Conservation (phyloP, 768 basidiomycete species). For the Psilocybe cubensis region DNA sequence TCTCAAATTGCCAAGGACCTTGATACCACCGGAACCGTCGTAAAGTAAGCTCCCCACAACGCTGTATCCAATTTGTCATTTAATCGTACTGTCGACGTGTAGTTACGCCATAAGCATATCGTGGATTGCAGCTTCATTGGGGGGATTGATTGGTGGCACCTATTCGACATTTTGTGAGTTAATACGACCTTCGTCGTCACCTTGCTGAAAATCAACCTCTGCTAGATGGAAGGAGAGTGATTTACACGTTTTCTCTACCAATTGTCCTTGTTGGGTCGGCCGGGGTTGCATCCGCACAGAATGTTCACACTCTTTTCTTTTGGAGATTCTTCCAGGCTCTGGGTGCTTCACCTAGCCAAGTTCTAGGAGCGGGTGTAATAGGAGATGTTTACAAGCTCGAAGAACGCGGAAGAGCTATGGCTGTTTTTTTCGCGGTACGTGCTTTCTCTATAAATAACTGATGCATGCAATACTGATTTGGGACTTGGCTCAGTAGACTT, state of each 20-base stretch:
- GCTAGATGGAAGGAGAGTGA: constrained; percentile 64
- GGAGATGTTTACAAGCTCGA: constrained; percentile 71
- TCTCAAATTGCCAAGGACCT: constrained; percentile 74
- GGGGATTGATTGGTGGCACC: constrained; percentile 34
- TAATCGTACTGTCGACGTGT: neutral
- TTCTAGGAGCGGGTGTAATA: constrained; percentile 62
- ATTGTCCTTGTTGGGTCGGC: constrained; percentile 61
- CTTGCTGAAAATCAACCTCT: neutral
- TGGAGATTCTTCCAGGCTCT: constrained; percentile 71
- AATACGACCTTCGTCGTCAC: neutral
- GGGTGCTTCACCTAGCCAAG: constrained; percentile 59
- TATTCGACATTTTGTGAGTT: constrained; percentile 43
- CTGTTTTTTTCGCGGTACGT: constrained; percentile 56
- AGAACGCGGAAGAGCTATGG: constrained; percentile 62
- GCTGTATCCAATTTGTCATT: neutral
- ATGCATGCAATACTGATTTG: neutral
- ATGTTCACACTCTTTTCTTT: constrained; percentile 51
- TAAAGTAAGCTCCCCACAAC: constrained; percentile 46
- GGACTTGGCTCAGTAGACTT: neutral
- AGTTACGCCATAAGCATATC: constrained; percentile 42
- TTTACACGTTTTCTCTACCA: constrained; percentile 65
- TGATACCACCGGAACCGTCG: constrained; percentile 52
- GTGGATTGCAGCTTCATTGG: constrained; percentile 35
- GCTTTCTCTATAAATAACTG: neutral
- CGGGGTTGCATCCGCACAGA: constrained; percentile 54